Conservation (phyloP, 2,329 filamentous ascomycete genomes). For the Trichoderma polysporum region DNA sequence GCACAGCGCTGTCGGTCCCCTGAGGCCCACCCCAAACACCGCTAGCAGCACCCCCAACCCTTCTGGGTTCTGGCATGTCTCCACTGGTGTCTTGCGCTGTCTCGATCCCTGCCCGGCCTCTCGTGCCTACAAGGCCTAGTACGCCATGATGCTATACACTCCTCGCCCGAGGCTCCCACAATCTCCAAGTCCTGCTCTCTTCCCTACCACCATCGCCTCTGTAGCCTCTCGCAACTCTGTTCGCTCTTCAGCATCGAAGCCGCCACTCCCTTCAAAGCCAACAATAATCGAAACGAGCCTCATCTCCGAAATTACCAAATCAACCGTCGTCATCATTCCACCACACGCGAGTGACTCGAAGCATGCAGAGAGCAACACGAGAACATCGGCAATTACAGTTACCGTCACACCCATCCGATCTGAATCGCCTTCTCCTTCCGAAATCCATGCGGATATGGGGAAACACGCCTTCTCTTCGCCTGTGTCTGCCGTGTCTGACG, state of each 20-base stretch:
- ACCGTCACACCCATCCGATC: conserved; percentile 24
- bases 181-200: conserved; percentile 10
- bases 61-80: conserved; percentile 18
- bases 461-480: conserved; percentile 37
- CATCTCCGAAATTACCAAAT: background rate
- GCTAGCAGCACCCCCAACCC: background rate
- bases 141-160: conserved; percentile 20
- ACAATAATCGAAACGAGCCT: background rate
- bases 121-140: background rate
- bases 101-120: conserved; percentile 9
- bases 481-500: conserved; percentile 31
- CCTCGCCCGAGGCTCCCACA: conserved; percentile 6
- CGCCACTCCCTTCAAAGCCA: background rate
- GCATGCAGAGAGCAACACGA: conserved; percentile 32
- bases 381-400: conserved; percentile 23
- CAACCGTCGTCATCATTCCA: conserved; percentile 18
- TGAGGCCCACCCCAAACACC: conserved; percentile 6
- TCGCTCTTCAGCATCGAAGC: background rate
- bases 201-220: background rate
- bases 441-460: conserved; percentile 35
- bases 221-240: background rate
- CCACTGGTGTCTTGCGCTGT: conserved; percentile 14
- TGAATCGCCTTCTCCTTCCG: conserved; percentile 20
- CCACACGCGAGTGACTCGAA: conserved; percentile 30
- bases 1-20: conserved; percentile 8